Conservation (phyloP, 352 stramenopile species). For the Globisporangium rhizosaccharum region DNA sequence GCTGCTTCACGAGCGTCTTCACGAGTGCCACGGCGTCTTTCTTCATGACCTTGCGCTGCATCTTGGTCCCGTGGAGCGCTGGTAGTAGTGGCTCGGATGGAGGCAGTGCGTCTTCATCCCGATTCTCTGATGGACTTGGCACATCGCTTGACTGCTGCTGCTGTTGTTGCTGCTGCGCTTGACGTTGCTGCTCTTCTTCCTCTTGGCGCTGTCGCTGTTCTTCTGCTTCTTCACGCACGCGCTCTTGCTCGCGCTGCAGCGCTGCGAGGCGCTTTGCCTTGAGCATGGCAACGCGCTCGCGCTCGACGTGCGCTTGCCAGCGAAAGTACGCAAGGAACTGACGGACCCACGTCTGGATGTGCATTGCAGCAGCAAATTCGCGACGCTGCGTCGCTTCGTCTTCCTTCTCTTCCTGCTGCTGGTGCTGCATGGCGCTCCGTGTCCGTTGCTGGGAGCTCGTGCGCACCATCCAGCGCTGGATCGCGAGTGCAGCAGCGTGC, state of each 20-base stretch:
- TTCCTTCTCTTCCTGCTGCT: constrained; percentile 4
- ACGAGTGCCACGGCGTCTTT: constrained; percentile 38
- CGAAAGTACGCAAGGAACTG: constrained; percentile 22
- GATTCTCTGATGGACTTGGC: neutral
- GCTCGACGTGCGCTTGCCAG: constrained; percentile 15
- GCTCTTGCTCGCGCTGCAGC: constrained; percentile 8
- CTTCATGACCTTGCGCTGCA: constrained; percentile 36
- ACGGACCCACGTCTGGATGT: constrained; percentile 21
- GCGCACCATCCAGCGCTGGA: constrained; percentile 39
- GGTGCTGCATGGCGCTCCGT: constrained; percentile 2
- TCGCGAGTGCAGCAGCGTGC: constrained; percentile 19
- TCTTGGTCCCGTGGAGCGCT: neutral
- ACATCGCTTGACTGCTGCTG: neutral
- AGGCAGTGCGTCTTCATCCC: neutral
- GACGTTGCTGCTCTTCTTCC: constrained; percentile 6
- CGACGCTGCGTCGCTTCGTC: neutral
- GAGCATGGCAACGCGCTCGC: constrained; percentile 4
- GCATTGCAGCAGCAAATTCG: neutral
- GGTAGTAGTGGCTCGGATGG: neutral
- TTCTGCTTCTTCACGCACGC: constrained; percentile 5
- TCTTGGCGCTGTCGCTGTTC: constrained; percentile 4
- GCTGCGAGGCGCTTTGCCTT: constrained; percentile 1
- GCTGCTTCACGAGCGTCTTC: constrained; percentile 32
- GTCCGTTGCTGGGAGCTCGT: constrained; percentile 21
- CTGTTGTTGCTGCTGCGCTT: neutral